These are phyloP conservation scores for Trichophyton verrucosum DNA, from an alignment of 2,329 filamentous ascomycete genomes.

Conservation along the genomic window DNA sequence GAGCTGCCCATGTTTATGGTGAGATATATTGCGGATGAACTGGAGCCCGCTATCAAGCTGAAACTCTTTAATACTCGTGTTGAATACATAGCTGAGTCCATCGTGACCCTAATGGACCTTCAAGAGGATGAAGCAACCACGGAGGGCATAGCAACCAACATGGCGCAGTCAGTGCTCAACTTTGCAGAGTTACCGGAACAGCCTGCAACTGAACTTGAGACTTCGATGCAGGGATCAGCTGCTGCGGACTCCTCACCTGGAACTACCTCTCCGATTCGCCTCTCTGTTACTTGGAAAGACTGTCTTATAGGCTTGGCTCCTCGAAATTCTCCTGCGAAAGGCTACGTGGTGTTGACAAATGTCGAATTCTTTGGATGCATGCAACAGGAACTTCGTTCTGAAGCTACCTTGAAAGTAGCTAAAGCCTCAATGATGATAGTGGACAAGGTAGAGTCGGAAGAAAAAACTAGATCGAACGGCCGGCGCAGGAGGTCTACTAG, in stretches of 20 bases:
- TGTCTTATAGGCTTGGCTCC: constrained; percentile 79
- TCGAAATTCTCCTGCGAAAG: constrained; percentile 59
- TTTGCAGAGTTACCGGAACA: constrained; percentile 47
- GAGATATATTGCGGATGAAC: constrained; percentile 83
- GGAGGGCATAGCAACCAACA: constrained; percentile 60
- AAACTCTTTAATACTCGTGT: constrained; percentile 71
- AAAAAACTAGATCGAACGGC: constrained; percentile 24
- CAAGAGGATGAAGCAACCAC: constrained; percentile 53
- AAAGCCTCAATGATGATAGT: constrained; percentile 76
- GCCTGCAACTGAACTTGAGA: constrained; percentile 12
- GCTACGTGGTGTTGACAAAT: constrained; percentile 66
- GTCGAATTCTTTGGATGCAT: constrained; percentile 57
- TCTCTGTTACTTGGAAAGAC: constrained; percentile 57
- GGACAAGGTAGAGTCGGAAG: constrained; percentile 52
- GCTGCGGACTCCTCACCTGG: constrained; percentile 7
- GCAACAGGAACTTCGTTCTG: constrained; percentile 52
- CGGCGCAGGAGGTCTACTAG: constrained; percentile 18
- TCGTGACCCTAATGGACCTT: constrained; percentile 67
- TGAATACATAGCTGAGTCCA: constrained; percentile 78
- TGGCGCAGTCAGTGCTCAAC: constrained; percentile 69
- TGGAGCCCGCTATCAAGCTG: constrained; percentile 79
- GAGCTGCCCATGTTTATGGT: constrained; percentile 61
- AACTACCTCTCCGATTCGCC: constrained; percentile 40
- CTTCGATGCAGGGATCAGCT: constrained; percentile 7
- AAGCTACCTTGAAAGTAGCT: constrained; percentile 54